Evolutionary conservation across 805 yeast species (phyloP), one percentile per base, ranked within the genome.

Genomic region (Wickerhamomyces subpelliculosus): DNA sequence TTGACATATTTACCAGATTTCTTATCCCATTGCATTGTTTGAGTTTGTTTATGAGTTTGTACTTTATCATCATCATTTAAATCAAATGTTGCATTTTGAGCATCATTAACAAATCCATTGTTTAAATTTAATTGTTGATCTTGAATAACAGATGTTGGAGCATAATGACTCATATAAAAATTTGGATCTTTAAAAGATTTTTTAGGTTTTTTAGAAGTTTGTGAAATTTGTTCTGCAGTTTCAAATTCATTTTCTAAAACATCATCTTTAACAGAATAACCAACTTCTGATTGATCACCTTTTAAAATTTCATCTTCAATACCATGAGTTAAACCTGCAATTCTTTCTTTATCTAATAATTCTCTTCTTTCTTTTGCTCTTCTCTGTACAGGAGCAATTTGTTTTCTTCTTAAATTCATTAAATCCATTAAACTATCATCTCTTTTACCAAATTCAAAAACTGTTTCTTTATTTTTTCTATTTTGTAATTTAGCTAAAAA

Each of bases 1-100:
- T 85, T 85, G 55, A 89, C 74, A 61, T 85, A 90, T 47, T 87
- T 87, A 54, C 94, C 93, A 61, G 84, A 82, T 73, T 87, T 86
- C 61, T 75, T 84, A 64, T 90, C 97, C 98, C 98, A 90, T 56
- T 76, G 73, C 72, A 84, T 80, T 18, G 80, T 78, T 34, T 73
- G 76, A 4, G 72, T 67, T 55, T 82, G 89, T 43, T 72, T 78
- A 58, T 82, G 80, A 35, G 64, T 74, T 54, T 74, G 80, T 32
- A 78, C 72, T 49, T 80, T 84, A 44, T 73, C 78, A 44, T 88
- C 95, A 51, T 84, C 88, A 41, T 72, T 80, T 49, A 93, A 66
- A 54, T 89, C 96, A 61, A 88, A 90, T 0, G 95, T 71, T 1
- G 96, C 97, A 23, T 69, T 67, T n/a, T 78, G 73, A 2, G 96